A percentile compares a stretch with the other conserved stretches of the same genome.
Conservation (phyloP, 805 yeast genomes). For the Metahyphopichia silvanorum region DNA sequence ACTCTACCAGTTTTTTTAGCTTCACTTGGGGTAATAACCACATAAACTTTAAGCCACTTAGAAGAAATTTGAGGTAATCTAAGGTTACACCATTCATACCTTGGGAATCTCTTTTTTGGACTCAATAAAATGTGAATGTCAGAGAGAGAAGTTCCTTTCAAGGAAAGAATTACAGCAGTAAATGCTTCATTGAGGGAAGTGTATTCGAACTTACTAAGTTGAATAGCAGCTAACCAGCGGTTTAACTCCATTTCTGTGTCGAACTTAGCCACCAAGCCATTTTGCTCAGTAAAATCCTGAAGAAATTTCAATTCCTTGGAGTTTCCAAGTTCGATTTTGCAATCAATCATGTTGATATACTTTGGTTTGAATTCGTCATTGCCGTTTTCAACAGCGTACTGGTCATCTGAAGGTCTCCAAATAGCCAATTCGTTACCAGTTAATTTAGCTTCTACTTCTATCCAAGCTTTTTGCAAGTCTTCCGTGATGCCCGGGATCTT, state of each 20-base stretch:
- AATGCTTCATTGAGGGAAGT: conserved; percentile 57
- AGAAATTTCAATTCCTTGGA: conserved; percentile 18
- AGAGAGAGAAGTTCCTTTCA: conserved; percentile 52
- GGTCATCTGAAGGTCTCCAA: conserved; percentile 36
- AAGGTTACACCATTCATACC: conserved; percentile 61
- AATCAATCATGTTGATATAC: conserved; percentile 52
- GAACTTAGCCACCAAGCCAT: conserved; percentile 22
- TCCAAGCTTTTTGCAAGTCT: conserved; percentile 25
- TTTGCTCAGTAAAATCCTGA: conserved; percentile 26
- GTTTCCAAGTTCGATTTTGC: conserved; percentile 15
- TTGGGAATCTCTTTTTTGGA: conserved; percentile 42
- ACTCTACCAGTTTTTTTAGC: conserved; percentile 47
- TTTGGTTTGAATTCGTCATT: conserved; percentile 44
- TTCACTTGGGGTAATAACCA: conserved; percentile 47
- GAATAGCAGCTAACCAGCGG: conserved; percentile 47
- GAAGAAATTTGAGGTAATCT: conserved; percentile 56
- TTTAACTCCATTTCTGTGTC: conserved; percentile 16
- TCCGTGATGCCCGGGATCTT: conserved; percentile 20
- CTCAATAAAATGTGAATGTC: conserved; percentile 59
- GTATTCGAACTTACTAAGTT: conserved; percentile 55
- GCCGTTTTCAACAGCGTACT: conserved; percentile 21
- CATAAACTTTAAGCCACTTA: conserved; percentile 57
- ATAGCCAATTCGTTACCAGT: conserved; percentile 56
- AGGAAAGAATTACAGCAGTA: conserved; percentile 60
- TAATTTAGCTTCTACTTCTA: conserved; percentile 33